Evolutionary conservation across 805 yeast genomes (phyloP).

Genomic region (Starmerella vaccinii): DNA sequence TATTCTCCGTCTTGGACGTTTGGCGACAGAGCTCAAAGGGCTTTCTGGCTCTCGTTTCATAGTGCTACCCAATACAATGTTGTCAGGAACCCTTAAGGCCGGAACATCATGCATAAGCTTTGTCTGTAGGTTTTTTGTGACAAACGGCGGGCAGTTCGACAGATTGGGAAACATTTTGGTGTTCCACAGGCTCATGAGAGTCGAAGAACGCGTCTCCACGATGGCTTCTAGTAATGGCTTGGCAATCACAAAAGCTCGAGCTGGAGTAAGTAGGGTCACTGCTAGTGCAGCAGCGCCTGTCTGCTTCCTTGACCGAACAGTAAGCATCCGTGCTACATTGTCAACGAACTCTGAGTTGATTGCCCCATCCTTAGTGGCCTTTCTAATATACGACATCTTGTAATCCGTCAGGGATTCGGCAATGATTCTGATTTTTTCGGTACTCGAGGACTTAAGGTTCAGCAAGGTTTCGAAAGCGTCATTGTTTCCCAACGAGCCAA

Average conservation of each 20-base stretch:
- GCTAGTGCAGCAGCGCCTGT: constrained; percentile 1
- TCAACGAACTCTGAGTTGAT: not conserved
- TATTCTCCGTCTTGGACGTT: constrained; percentile 13
- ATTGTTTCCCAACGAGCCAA: not conserved
- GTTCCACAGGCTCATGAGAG: constrained; percentile 20
- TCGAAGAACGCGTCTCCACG: not conserved
- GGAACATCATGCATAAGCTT: constrained; percentile 5
- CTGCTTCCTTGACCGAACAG: not conserved
- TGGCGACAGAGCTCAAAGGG: constrained; percentile 5
- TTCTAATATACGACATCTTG: not conserved
- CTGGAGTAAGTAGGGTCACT: constrained; percentile 1
- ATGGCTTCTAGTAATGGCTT: constrained; percentile 9
- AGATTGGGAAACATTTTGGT: not conserved
- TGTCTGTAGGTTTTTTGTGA: not conserved
- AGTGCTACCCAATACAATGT: not conserved
- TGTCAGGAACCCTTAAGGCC: constrained; percentile 2
- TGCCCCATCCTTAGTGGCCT: not conserved
- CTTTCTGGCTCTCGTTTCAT: constrained; percentile 2
- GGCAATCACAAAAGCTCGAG: constrained; percentile 10
- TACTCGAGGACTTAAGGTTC: not conserved
- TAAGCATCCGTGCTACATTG: not conserved
- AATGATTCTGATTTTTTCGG: not conserved
- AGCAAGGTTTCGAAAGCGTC: not conserved
- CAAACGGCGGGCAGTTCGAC: constrained; percentile 12
- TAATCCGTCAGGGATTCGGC: not conserved